A percentile compares a stretch with the other conserved stretches of the same genome.
Evolutionary conservation across 805 yeast species (phyloP).

Genomic region (Starmerella vaccinii): DNA sequence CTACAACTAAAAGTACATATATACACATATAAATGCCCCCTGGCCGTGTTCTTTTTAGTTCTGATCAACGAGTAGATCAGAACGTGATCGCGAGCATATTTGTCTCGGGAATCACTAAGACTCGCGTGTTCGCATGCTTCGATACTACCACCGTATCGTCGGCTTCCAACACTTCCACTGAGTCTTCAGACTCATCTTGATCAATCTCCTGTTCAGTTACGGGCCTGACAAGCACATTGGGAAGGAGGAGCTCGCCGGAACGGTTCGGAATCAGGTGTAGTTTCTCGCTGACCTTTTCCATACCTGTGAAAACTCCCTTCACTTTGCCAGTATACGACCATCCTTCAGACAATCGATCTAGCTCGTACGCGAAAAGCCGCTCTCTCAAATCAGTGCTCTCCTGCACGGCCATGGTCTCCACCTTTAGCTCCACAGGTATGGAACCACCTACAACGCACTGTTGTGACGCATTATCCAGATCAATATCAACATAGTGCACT

Average conservation of each 20-base stretch:
- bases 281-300: constrained; percentile 25
- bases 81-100: constrained; percentile 54
- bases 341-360: constrained; percentile 47
- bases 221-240: constrained; percentile 38
- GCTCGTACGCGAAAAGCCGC: constrained; percentile 37
- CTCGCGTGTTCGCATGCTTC: constrained; percentile 56
- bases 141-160: constrained; percentile 37
- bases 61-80: constrained; percentile 26
- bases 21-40: neutral
- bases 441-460: constrained; percentile 53
- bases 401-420: constrained; percentile 28
- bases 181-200: neutral
- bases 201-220: constrained; percentile 39
- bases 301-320: constrained; percentile 40
- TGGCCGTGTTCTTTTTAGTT: neutral
- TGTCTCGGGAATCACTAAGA: constrained; percentile 61
- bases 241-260: constrained; percentile 62
- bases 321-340: constrained; percentile 77
- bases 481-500: constrained; percentile 48
- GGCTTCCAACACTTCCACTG: neutral
- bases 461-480: constrained; percentile 26
- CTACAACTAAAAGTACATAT: neutral
- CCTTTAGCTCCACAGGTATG: constrained; percentile 36
- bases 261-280: constrained; percentile 61
- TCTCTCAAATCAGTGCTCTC: neutral